Evolutionary conservation across 768 basidiomycete species (phyloP).

Genomic region (Podaxis pistillaris): DNA sequence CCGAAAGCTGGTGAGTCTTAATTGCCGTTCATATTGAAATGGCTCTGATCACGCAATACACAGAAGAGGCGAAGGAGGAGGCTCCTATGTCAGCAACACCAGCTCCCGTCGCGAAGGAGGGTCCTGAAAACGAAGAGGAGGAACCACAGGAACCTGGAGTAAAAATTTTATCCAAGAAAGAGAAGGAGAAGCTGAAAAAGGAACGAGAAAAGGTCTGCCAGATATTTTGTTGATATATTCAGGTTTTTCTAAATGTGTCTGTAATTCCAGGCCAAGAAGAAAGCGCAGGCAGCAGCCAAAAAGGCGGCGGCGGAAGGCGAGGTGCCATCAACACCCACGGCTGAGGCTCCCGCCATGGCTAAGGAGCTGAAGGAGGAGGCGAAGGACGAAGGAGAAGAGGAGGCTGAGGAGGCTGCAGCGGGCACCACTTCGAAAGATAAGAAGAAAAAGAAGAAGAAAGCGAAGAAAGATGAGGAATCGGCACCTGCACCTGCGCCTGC

Average conservation of each 20-base stretch:
- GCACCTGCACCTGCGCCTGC: conserved; percentile 42
- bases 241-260: conserved; percentile 11
- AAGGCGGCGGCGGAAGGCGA: conserved; percentile 43
- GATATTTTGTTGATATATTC: conserved; percentile 5
- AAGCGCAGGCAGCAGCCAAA: conserved; percentile 88
- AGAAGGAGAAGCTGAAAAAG: conserved; percentile 97
- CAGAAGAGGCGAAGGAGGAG: conserved; percentile 18
- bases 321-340: neutral
- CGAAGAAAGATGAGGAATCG: conserved; percentile 57
- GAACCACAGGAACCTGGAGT: conserved; percentile 57
- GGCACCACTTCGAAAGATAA: conserved; percentile 45
- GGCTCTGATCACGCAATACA: neutral
- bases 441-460: conserved; percentile 90
- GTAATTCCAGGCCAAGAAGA: conserved; percentile 79
- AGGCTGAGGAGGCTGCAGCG: conserved; percentile 55
- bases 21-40: neutral
- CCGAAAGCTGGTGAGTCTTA: conserved; percentile 2
- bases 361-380: conserved; percentile 23
- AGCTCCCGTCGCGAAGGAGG: conserved; percentile 27
- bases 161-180: conserved; percentile 86
- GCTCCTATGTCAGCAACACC: conserved; percentile 22
- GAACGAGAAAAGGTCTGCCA: conserved; percentile 84
- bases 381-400: conserved; percentile 64
- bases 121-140: conserved; percentile 43
- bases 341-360: conserved; percentile 26